Evolutionary conservation across 2,329 filamentous ascomycete species (phyloP).

Genomic region (Penicillium sp.): DNA sequence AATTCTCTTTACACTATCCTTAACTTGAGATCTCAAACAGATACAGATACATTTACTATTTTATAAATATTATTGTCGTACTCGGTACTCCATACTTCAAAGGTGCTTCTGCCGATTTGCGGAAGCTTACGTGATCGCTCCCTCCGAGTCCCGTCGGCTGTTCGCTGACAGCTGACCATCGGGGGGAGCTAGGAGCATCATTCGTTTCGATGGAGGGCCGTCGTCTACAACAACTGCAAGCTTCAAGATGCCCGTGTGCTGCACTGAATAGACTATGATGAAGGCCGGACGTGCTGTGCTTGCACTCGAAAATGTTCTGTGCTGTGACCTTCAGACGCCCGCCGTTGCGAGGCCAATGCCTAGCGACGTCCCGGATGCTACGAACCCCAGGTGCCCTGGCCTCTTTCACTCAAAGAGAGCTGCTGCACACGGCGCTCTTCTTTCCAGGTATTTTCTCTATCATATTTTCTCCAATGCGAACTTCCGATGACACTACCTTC

Average conservation of each 20-base stretch:
- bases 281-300: conserved; percentile 19
- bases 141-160: conserved; percentile 2
- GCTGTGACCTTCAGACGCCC: conserved; percentile 3
- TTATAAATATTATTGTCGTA: too few species aligned
- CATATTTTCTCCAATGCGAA: neutral
- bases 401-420: conserved; percentile 7
- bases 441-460: conserved; percentile 43
- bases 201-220: conserved; percentile 1
- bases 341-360: conserved; percentile 2
- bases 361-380: neutral
- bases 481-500: conserved; percentile 9
- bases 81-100: too few species aligned
- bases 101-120: conserved; percentile 10
- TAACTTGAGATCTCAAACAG: too few species aligned
- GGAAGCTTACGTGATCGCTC: conserved; percentile 17
- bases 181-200: neutral
- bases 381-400: conserved; percentile 1
- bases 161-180: conserved; percentile 3
- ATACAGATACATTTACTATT: too few species aligned
- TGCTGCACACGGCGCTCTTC: conserved; percentile 48
- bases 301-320: conserved; percentile 25
- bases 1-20: too few species aligned
- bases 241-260: conserved; percentile 24
- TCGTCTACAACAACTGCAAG: neutral
- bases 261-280: conserved; percentile 12